phyloP scores from a whole-genome alignment of 2,329 filamentous ascomycete species.

The Sphaerostilbella broomeana region DNA sequence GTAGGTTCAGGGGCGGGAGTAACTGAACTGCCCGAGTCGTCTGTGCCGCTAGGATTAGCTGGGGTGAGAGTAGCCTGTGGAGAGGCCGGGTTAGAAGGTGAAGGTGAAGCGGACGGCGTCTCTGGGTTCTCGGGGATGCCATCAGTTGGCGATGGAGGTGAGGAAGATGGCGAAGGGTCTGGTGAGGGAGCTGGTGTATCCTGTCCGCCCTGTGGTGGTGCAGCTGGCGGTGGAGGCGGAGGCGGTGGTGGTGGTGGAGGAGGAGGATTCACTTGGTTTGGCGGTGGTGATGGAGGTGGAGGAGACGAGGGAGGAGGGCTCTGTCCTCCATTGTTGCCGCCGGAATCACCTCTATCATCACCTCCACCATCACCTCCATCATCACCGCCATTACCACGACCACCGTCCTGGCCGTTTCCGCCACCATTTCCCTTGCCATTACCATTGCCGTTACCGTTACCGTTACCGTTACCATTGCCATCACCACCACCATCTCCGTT shows the following conservation, averaged over 20 bases:
- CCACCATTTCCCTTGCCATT: too few species aligned
- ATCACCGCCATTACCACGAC: background rate
- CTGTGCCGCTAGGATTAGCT: too few species aligned
- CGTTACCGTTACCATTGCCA: too few species aligned
- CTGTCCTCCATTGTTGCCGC: background rate
- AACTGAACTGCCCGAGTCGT: too few species aligned
- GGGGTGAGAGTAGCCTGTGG: background rate
- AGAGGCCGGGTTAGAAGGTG: background rate
- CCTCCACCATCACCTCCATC: background rate
- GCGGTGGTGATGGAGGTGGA: background rate
- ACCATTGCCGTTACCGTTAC: too few species aligned
- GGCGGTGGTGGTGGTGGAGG: background rate
- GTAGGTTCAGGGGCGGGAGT: too few species aligned
- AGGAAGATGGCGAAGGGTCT: background rate
- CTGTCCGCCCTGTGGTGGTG: too few species aligned
- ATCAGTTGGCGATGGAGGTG: background rate
- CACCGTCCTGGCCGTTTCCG: too few species aligned
- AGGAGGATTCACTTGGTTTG: background rate
- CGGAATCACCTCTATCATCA: too few species aligned
- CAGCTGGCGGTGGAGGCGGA: background rate
- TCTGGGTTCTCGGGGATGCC: constrained; percentile 4
- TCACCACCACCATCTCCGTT: background rate
- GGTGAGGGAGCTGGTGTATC: background rate
- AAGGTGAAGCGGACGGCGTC: too few species aligned
- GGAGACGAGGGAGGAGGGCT: background rate